Conservation (phyloP, 2,329 filamentous ascomycete species). For the Eurotiales sp. region DNA sequence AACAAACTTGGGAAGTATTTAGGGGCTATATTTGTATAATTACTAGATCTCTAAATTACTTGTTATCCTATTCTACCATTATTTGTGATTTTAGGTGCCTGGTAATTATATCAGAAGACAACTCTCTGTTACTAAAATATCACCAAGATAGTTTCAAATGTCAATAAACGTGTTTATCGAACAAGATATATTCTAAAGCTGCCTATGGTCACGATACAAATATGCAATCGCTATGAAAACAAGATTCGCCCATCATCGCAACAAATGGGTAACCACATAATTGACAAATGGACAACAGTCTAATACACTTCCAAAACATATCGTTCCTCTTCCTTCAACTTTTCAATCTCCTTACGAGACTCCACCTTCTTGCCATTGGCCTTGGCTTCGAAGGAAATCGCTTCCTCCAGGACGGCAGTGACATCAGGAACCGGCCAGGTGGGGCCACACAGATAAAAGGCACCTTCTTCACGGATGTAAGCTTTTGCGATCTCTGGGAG, state of each 20-base stretch:
- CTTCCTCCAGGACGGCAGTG: conserved; percentile 88
- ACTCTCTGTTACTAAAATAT: too few relatives aligned
- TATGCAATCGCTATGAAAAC: not conserved
- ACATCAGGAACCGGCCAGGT: conserved; percentile 99
- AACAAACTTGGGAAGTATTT: too few relatives aligned
- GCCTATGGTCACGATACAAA: not conserved
- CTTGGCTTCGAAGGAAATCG: conserved; percentile 73
- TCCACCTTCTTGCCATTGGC: conserved; percentile 72
- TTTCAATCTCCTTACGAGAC: conserved; percentile 86
- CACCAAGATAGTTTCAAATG: not conserved
- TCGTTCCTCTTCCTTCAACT: conserved; percentile 87
- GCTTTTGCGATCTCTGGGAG: conserved; percentile 76
- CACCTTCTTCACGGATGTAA: conserved; percentile 81
- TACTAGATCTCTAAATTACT: too few relatives aligned
- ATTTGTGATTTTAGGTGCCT: too few relatives aligned
- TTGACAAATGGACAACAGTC: not conserved
- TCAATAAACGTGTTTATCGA: too few relatives aligned
- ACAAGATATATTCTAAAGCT: not conserved
- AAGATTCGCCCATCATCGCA: not conserved
- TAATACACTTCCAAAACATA: conserved; percentile 98
- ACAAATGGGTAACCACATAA: not conserved
- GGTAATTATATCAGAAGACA: too few relatives aligned
- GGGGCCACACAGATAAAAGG: conserved; percentile 95
- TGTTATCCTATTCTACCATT: too few relatives aligned
- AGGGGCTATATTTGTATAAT: too few relatives aligned